Evolutionary conservation across 2,329 filamentous ascomycete species (phyloP).

Genomic region (Trichoderma lentiforme): DNA sequence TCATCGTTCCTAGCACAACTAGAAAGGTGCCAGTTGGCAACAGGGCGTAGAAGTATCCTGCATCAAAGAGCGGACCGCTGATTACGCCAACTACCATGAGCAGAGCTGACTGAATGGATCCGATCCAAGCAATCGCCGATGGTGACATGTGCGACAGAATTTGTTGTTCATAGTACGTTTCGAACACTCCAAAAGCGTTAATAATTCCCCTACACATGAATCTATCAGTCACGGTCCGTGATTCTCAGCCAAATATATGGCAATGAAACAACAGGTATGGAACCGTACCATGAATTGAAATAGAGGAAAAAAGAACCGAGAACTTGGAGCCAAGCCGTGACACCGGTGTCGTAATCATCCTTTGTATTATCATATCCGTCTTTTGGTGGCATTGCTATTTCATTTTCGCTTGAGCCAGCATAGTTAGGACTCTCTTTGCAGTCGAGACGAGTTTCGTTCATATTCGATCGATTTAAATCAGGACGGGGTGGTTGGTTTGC

Average conservation of each 20-base stretch:
- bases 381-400: background rate
- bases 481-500: background rate
- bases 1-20: conserved; percentile 47
- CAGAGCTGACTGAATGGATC: conserved; percentile 45
- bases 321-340: conserved; percentile 18
- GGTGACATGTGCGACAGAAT: conserved; percentile 31
- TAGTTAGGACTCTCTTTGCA: background rate
- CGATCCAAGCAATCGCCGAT: conserved; percentile 38
- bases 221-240: background rate
- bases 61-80: conserved; percentile 46
- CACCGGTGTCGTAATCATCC: background rate
- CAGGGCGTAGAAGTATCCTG: conserved; percentile 42
- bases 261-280: background rate
- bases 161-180: conserved; percentile 50
- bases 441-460: background rate
- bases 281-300: conserved; percentile 50
- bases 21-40: conserved; percentile 40
- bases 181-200: conserved; percentile 51
- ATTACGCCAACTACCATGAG: conserved; percentile 33
- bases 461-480: background rate
- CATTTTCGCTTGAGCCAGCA: background rate
- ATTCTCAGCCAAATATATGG: background rate
- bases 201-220: conserved; percentile 27
- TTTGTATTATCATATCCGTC: background rate
- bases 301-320: conserved; percentile 25